phyloP scores from a whole-genome alignment of 192 early-diverging fungal genomes.

The Gonapodya prolifera region DNA sequence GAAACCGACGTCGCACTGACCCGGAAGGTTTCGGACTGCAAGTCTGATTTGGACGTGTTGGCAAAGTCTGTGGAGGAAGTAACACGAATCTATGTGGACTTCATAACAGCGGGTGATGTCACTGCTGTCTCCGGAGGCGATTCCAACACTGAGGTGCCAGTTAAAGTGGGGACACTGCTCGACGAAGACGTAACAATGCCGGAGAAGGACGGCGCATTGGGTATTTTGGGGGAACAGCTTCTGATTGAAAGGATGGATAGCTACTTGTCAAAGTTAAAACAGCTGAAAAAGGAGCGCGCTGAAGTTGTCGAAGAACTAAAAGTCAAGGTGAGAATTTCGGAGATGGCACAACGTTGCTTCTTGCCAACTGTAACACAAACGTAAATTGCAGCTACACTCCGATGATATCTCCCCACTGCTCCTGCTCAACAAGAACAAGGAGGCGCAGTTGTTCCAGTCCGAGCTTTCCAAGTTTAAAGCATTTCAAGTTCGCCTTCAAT shows the following conservation, averaged over 20 bases:
- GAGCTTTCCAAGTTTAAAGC: conserved; percentile 87
- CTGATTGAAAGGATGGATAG: conserved; percentile 52
- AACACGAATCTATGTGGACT: conserved; percentile 26
- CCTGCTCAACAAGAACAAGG: conserved; percentile 70
- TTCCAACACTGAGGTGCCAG: conserved; percentile 11
- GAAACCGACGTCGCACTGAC: conserved; percentile 32
- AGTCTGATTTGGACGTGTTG: conserved; percentile 20
- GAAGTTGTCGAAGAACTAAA: conserved; percentile 62
- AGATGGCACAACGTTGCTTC: conserved; percentile 2
- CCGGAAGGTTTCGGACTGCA: conserved; percentile 16
- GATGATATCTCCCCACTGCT: conserved; percentile 82
- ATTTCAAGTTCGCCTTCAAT: conserved; percentile 56
- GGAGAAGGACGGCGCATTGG: conserved; percentile 35
- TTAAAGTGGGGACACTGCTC: conserved; percentile 36
- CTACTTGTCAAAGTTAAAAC: conserved; percentile 42
- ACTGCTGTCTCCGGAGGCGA: conserved; percentile 13
- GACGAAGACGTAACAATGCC: conserved; percentile 42
- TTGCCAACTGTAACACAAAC: conserved; percentile 8
- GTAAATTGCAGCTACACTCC: conserved; percentile 46
- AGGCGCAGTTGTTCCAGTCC: conserved; percentile 72
- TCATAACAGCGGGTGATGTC: conserved; percentile 18
- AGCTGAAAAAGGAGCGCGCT: conserved; percentile 56
- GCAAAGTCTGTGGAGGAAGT: conserved; percentile 30
- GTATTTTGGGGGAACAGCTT: conserved; percentile 23
- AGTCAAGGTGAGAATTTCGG: conserved; percentile 35